A percentile compares a stretch with the other conserved stretches of the same genome.
Conservation (phyloP, 2,329 filamentous ascomycete genomes). For the Capronia epimyces region DNA sequence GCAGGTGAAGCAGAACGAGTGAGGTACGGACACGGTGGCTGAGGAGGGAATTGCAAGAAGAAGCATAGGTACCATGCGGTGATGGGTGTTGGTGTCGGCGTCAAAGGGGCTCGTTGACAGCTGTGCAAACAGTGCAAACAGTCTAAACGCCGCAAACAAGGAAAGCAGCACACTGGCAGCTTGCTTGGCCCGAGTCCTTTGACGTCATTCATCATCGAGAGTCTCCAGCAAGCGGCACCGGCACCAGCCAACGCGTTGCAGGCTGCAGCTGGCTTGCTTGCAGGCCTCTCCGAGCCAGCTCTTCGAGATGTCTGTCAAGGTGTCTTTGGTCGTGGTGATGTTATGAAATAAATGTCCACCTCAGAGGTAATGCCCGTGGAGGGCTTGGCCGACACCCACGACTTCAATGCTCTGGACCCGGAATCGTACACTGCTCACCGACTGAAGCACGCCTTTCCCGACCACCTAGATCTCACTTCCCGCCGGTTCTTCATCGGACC, state of each 20-base stretch:
- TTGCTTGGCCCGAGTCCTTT: too few relatives aligned
- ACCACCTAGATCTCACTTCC: constrained; percentile 58
- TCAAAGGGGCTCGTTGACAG: constrained; percentile 1
- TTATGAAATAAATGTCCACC: not conserved
- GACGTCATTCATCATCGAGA: not conserved
- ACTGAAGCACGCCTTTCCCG: constrained; percentile 56
- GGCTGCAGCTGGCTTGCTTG: not conserved
- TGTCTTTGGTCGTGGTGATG: not conserved
- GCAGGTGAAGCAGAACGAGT: not conserved
- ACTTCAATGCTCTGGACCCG: constrained; percentile 37
- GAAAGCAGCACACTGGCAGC: not conserved
- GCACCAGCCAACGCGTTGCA: not conserved
- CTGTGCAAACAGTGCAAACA: not conserved
- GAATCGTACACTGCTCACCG: constrained; percentile 52
- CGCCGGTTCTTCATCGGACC: constrained; percentile 61
- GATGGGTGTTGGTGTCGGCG: not conserved
- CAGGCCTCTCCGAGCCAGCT: too few relatives aligned
- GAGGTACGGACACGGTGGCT: not conserved
- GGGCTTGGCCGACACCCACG: constrained; percentile 1
- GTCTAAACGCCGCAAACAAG: not conserved
- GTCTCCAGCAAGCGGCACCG: not conserved
- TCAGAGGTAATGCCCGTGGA: not conserved
- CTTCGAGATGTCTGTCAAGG: not conserved
- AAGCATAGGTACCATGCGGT: not conserved
- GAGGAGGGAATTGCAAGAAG: not conserved